Evolutionary conservation across 805 yeast species (phyloP).

Genomic region (Candida nanaspora): DNA sequence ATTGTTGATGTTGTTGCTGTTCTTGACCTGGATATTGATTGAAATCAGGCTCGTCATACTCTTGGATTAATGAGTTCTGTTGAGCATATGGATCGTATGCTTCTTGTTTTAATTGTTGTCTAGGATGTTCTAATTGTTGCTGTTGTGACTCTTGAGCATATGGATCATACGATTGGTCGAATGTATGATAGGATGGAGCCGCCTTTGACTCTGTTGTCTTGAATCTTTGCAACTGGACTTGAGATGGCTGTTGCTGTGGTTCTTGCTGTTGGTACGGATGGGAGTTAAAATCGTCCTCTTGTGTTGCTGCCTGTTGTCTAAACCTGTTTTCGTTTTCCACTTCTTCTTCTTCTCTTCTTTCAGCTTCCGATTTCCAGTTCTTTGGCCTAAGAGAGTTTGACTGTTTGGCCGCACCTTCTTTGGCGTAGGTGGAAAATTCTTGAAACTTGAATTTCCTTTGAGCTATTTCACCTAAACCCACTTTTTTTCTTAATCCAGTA

Average conservation of each 20-base stretch:
- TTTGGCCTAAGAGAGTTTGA: constrained; percentile 9
- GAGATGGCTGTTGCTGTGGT: background rate
- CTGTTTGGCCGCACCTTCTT: constrained; percentile 22
- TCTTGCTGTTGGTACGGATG: background rate
- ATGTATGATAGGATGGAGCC: background rate
- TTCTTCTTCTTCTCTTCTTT: background rate
- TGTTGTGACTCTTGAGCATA: constrained; percentile 1
- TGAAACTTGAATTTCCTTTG: constrained; percentile 35
- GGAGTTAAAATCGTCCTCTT: background rate
- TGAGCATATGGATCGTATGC: constrained; percentile 24
- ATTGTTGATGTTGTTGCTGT: constrained; percentile 2
- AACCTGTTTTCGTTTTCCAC: background rate
- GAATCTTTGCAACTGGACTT: background rate
- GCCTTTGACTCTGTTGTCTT: background rate
- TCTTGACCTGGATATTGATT: constrained; percentile 19
- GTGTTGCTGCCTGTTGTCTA: constrained; percentile 2
- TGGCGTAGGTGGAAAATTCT: constrained; percentile 42
- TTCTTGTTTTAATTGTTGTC: constrained; percentile 4
- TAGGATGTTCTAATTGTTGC: background rate
- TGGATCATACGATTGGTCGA: constrained; percentile 6
- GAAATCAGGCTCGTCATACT: constrained; percentile 15
- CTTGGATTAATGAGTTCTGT: constrained; percentile 11
- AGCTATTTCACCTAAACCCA: constrained; percentile 11
- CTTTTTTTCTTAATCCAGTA: constrained; percentile 35
- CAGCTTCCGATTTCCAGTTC: constrained; percentile 6